These are phyloP conservation scores for Millerozyma miso DNA, from an alignment of 805 yeast species.

Conservation along the genomic window DNA sequence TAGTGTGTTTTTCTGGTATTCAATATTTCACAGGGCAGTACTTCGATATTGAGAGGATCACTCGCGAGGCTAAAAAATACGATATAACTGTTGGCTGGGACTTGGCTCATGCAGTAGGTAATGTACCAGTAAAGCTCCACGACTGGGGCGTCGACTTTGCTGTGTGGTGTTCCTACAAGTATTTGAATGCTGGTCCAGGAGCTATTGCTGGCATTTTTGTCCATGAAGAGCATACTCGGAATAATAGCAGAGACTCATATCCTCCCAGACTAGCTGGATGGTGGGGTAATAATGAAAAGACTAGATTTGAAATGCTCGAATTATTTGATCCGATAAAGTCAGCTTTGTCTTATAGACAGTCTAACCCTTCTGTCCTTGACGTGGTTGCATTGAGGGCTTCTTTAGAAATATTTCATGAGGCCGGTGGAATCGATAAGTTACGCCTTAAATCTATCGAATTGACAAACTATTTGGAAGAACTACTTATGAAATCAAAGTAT, in stretches of 20 bases:
- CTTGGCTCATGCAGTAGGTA: slow-evolving; percentile 91
- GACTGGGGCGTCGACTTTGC: slow-evolving; percentile 94
- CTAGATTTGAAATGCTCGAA: slow-evolving; percentile 77
- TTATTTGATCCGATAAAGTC: slow-evolving; percentile 75
- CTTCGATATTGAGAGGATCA: slow-evolving; percentile 72
- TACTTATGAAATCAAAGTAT: slow-evolving; percentile 44
- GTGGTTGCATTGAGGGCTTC: slow-evolving; percentile 70
- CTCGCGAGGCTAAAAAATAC: slow-evolving; percentile 50
- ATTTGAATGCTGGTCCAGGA: slow-evolving; percentile 91
- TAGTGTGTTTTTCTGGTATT: slow-evolving; percentile 80
- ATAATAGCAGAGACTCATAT: slow-evolving; percentile 26
- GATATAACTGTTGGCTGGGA: slow-evolving; percentile 84
- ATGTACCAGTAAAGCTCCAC: slow-evolving; percentile 70
- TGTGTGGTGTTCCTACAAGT: slow-evolving; percentile 91
- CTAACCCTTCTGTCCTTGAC: slow-evolving; percentile 86
- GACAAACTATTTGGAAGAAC: slow-evolving; percentile 52
- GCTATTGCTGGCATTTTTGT: slow-evolving; percentile 84
- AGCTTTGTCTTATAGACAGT: slow-evolving; percentile 84
- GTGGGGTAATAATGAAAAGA: slow-evolving; percentile 85
- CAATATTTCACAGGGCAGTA: slow-evolving; percentile 91
- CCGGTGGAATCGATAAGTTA: slow-evolving; percentile 61
- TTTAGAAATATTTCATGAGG: slow-evolving; percentile 51
- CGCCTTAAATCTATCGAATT: slow-evolving; percentile 53
- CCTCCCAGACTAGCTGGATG: slow-evolving; percentile 85
- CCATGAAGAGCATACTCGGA: slow-evolving; percentile 46